These are phyloP conservation scores for Diutina ranongensis DNA, from an alignment of 1,139 yeast genomes.

Conservation along the genomic window DNA sequence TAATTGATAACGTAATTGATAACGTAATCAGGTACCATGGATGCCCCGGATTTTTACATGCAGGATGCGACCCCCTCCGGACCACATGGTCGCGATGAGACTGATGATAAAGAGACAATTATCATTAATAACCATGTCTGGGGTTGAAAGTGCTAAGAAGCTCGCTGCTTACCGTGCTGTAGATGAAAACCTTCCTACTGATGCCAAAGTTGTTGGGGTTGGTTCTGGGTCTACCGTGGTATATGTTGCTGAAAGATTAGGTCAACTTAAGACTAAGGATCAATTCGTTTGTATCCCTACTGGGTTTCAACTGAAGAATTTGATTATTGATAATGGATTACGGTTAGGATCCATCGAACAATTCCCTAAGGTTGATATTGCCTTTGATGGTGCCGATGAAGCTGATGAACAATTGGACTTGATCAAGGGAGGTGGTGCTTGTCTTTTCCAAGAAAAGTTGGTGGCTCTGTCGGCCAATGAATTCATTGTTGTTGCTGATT, in stretches of 20 bases:
- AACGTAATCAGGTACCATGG: too few relatives aligned
- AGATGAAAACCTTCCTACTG: conserved; percentile 67
- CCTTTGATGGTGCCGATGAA: conserved; percentile 98
- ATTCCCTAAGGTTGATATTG: conserved; percentile 69
- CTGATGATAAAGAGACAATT: not conserved
- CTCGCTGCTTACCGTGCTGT: conserved; percentile 89
- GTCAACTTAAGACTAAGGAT: conserved; percentile 48
- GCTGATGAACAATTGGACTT: conserved; percentile 71
- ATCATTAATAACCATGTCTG: conserved; percentile 8
- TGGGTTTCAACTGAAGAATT: conserved; percentile 87
- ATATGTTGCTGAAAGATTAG: conserved; percentile 89
- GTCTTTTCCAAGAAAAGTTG: conserved; percentile 90
- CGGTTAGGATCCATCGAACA: conserved; percentile 75
- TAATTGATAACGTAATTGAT: too few relatives aligned
- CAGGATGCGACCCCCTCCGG: too few relatives aligned
- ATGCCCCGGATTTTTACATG: too few relatives aligned
- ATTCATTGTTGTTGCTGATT: conserved; percentile 88
- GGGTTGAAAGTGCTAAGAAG: conserved; percentile 60
- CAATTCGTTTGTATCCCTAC: conserved; percentile 80
- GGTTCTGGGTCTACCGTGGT: conserved; percentile 97
- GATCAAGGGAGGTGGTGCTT: conserved; percentile 98
- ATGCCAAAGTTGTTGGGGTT: conserved; percentile 74
- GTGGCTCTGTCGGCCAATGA: conserved; percentile 73
- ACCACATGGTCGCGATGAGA: not conserved
- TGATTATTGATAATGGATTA: conserved; percentile 75